phyloP scores from a whole-genome alignment of 2,329 filamentous ascomycete genomes.

The Polychaeton citri region DNA sequence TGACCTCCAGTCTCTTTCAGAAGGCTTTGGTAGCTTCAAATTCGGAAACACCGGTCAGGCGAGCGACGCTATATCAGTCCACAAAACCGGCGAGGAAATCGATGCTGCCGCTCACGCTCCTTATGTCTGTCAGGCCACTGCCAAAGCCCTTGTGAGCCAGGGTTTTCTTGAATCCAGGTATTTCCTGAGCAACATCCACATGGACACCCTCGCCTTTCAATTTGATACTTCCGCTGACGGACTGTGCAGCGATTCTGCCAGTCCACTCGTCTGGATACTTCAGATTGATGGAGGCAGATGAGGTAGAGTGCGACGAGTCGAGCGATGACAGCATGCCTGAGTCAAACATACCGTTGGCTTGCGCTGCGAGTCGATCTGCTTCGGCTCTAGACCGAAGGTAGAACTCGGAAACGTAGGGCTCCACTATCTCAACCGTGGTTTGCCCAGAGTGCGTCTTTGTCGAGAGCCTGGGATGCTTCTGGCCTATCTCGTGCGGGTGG shows the following conservation, averaged over 20 bases:
- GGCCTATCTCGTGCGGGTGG: conserved; percentile 19
- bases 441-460: conserved; percentile 24
- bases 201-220: conserved; percentile 26
- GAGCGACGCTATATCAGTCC: no score
- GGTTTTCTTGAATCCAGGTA: conserved; percentile 16
- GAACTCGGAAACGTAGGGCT: conserved; percentile 15
- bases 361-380: conserved; percentile 5
- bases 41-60: no score
- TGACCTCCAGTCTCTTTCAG: no score
- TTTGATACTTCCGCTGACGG: conserved; percentile 23
- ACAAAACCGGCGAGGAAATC: conserved; percentile 1
- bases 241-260: conserved; percentile 24
- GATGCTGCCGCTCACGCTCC: conserved; percentile 15
- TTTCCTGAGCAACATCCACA: conserved; percentile 15
- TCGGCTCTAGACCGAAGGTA: conserved; percentile 3
- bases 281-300: conserved; percentile 21
- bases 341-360: conserved; percentile 8
- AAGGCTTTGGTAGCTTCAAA: no score
- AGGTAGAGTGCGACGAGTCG: conserved; percentile 16
- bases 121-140: conserved; percentile 21
- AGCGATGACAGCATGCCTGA: conserved; percentile 21
- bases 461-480: conserved; percentile 14
- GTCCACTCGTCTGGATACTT: conserved; percentile 30
- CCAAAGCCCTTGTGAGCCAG: conserved; percentile 27
- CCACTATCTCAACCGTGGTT: conserved; percentile 20